phyloP scores from a whole-genome alignment of 225 moss, liverwort and hornwort genomes.

The Neckera pumila region DNA sequence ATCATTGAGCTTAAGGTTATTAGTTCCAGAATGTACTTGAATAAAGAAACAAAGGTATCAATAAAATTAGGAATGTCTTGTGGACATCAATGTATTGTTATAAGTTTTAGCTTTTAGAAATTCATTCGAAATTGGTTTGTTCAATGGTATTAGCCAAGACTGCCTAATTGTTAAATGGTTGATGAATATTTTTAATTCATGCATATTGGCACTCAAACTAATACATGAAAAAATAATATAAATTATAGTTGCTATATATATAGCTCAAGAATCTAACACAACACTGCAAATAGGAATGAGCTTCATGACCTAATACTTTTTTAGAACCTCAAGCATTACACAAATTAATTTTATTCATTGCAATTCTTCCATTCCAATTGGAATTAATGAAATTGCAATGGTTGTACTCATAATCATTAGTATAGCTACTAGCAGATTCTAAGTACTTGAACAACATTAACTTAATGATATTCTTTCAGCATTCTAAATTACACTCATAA shows the following conservation, averaged over 20 bases:
- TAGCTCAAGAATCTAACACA: too few relatives aligned
- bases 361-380: too few relatives aligned
- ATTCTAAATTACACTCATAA: too few relatives aligned
- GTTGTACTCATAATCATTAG: rapidly evolving
- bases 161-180: rapidly evolving
- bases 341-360: too few relatives aligned
- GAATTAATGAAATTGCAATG: too few relatives aligned
- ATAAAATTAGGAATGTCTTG: not conserved
- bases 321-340: not conserved
- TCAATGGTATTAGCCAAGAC: not conserved
- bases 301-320: not conserved
- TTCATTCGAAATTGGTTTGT: not conserved
- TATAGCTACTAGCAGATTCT: too few relatives aligned
- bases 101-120: not conserved
- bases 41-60: not conserved
- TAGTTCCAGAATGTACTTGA: rapidly evolving
- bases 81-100: not conserved
- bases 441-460: too few relatives aligned
- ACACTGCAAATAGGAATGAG: not conserved
- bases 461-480: too few relatives aligned
- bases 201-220: rapidly evolving
- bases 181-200: not conserved
- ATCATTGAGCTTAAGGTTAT: not conserved
- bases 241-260: not conserved
- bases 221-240: rapidly evolving